Base-by-base conservation (phyloP, 2,329 filamentous ascomycete species). In the Laburnicola sp. region DNA sequence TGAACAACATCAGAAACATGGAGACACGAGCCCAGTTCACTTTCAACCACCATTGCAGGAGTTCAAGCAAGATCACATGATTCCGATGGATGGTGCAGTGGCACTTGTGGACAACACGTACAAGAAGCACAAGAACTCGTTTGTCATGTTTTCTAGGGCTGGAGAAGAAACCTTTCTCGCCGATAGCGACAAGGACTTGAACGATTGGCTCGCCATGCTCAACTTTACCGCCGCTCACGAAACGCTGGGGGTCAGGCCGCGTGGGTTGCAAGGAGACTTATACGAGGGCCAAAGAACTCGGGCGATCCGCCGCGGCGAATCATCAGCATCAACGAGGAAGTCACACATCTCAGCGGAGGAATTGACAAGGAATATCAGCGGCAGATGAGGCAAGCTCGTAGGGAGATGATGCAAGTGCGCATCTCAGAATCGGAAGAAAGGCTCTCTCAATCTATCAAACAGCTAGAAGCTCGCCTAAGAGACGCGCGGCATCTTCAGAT, bases 151-250 rank as follows among this genome's bases (percentile, higher is more conserved):
- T 53, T 85, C 91, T 27, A 89, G 94, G 46, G 62, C 60, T 58
- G 89, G 91, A 0, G 93, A 99, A 65, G 94, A 99, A 69, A 86
- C 93, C 0, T 87, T 99, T 32, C 78, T 97, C 16, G 93, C 94
- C 4, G 92, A 97, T 63, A 91, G 85, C 46, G 94, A 99, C 64
- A 79, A 84, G 1, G 94, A 99, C 64, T 86, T 96, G 81, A 96
- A 97, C 64, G 94, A 99, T 68, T 99, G 94, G 94, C 78, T 99
- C 26, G 89, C 89, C 6, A 94, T 96, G 66, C 82, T 99, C 53
- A 99, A 99, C 70, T 97, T 97, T 69, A 93, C 93, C 30, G 92
- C 94, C 6, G 90, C 94, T 0, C 97, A 97, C 72, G 84, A 91
- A 60, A 96, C 91, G 0, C 90, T 92, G 4, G 92, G 93, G 9